A percentile compares a stretch with the other conserved stretches of the same genome.
Evolutionary conservation across 2,329 filamentous ascomycete species (phyloP).

Genomic region (Talaromyces piceae): DNA sequence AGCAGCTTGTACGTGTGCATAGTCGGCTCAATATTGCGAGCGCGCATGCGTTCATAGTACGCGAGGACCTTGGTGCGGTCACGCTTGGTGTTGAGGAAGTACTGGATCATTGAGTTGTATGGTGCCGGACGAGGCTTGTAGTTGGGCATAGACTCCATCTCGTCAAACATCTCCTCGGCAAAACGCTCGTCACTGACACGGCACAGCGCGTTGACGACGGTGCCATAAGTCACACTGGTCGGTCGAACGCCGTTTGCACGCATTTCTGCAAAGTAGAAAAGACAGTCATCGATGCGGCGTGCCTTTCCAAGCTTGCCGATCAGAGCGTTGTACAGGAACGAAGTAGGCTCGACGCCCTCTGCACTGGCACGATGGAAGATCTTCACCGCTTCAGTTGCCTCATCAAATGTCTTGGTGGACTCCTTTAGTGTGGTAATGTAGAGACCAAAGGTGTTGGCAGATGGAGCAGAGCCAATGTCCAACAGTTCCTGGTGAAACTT

Average conservation of each 20-base stretch:
- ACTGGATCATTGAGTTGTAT: slow-evolving; percentile 99
- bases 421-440: slow-evolving; percentile 99
- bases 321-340: slow-evolving; percentile 95
- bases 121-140: slow-evolving; percentile 96
- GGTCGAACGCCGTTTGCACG: slow-evolving; percentile 84
- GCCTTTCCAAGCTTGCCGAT: slow-evolving; percentile 98
- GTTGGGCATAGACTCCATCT: slow-evolving; percentile 98
- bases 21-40: slow-evolving; percentile 78
- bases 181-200: slow-evolving; percentile 97
- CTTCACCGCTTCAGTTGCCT: slow-evolving; percentile 92
- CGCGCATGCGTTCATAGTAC: slow-evolving; percentile 93
- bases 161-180: slow-evolving; percentile 94
- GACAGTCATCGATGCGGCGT: slow-evolving; percentile 92
- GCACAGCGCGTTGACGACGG: slow-evolving; percentile 94
- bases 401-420: slow-evolving; percentile 94
- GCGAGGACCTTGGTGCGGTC: slow-evolving; percentile 88
- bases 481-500: slow-evolving; percentile 88
- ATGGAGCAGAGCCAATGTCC: slow-evolving; percentile 82
- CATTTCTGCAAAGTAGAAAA: slow-evolving; percentile 99
- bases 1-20: slow-evolving; percentile 97
- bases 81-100: slow-evolving; percentile 95
- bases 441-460: slow-evolving; percentile 93
- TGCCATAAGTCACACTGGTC: slow-evolving; percentile 95
- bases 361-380: slow-evolving; percentile 92
- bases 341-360: slow-evolving; percentile 91